A percentile compares a stretch with the other conserved stretches of the same genome.
These are phyloP conservation scores for Protea cynaroides DNA, from an alignment of 164 flowering plant species.

Conservation along the genomic window DNA sequence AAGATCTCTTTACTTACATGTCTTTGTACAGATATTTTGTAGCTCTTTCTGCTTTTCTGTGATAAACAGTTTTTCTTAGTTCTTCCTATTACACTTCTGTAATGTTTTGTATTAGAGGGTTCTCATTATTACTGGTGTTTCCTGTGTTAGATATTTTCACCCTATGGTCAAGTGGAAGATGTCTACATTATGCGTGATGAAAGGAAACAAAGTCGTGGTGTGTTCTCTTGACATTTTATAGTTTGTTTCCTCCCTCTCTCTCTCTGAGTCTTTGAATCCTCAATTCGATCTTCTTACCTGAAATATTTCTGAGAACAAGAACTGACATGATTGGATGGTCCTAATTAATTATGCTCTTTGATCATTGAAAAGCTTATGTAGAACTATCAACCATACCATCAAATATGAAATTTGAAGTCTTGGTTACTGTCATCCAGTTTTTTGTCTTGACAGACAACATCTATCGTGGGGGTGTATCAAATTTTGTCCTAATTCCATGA, in stretches of 20 bases:
- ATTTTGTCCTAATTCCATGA: too few species aligned
- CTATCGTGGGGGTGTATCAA: not conserved
- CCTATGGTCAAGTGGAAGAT: constrained; percentile 70
- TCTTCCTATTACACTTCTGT: too few species aligned
- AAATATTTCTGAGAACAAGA: too few species aligned
- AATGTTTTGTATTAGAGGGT: too few species aligned
- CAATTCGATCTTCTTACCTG: not conserved
- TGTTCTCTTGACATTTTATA: constrained; percentile 15
- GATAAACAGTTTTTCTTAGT: too few species aligned
- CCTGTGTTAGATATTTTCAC: constrained; percentile 49
- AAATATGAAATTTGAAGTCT: not conserved
- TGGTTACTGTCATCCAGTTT: not conserved
- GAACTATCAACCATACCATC: not conserved
- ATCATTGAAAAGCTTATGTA: too few species aligned
- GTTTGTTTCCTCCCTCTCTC: not conserved
- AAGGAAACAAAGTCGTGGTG: constrained; percentile 85
- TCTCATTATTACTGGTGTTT: not conserved
- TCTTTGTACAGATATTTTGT: too few species aligned
- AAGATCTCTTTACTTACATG: too few species aligned
- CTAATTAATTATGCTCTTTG: too few species aligned
- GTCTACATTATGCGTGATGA: constrained; percentile 96
- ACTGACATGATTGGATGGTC: too few species aligned
- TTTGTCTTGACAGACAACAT: not conserved
- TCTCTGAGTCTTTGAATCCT: not conserved
- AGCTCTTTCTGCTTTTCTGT: too few species aligned